These are phyloP conservation scores for Globisporangium okanoganense DNA, from an alignment of 352 stramenopile genomes.

Conservation along the genomic window DNA sequence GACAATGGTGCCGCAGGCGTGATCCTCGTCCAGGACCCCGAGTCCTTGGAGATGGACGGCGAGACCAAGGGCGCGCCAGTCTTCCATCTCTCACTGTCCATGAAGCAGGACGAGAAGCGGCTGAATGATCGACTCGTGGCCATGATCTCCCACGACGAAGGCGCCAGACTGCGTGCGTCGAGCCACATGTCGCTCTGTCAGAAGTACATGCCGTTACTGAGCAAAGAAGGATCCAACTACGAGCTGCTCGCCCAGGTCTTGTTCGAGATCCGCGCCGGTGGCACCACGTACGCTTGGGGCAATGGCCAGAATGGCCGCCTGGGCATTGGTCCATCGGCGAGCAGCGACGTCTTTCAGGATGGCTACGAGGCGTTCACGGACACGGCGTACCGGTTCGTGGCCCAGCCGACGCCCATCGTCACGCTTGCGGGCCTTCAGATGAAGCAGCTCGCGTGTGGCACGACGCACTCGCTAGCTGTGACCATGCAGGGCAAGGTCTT, in stretches of 20 bases:
- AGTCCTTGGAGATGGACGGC: slow-evolving; percentile 20
- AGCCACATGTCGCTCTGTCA: slow-evolving; percentile 20
- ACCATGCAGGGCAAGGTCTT: slow-evolving; percentile 48
- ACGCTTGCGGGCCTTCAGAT: slow-evolving; percentile 47
- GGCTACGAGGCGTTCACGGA: slow-evolving; percentile 75
- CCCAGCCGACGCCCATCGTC: slow-evolving; percentile 32
- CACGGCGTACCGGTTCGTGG: slow-evolving; percentile 50
- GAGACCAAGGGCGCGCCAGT: slow-evolving; percentile 11
- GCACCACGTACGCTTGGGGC: slow-evolving; percentile 66
- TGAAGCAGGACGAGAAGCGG: slow-evolving; percentile 4
- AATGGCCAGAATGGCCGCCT: slow-evolving; percentile 54
- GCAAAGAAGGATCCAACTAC: slow-evolving; percentile 23
- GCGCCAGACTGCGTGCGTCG: slow-evolving; percentile 23
- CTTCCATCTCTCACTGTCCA: slow-evolving; percentile 1
- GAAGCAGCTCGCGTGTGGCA: slow-evolving; percentile 42
- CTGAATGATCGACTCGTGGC: slow-evolving; percentile 21
- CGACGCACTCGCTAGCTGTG: slow-evolving; percentile 49
- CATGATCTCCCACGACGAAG: slow-evolving; percentile 30
- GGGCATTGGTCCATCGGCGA: slow-evolving; percentile 28
- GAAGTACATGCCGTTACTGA: slow-evolving; percentile 24
- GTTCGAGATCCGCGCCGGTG: slow-evolving; percentile 43
- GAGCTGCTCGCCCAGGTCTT: slow-evolving; percentile 42
- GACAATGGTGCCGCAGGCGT: slow-evolving; percentile 45
- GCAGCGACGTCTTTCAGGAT: slow-evolving; percentile 38
- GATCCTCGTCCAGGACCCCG: slow-evolving; percentile 36